phyloP scores from a whole-genome alignment of 208 protist genomes.

The Spongospora subterranea region DNA sequence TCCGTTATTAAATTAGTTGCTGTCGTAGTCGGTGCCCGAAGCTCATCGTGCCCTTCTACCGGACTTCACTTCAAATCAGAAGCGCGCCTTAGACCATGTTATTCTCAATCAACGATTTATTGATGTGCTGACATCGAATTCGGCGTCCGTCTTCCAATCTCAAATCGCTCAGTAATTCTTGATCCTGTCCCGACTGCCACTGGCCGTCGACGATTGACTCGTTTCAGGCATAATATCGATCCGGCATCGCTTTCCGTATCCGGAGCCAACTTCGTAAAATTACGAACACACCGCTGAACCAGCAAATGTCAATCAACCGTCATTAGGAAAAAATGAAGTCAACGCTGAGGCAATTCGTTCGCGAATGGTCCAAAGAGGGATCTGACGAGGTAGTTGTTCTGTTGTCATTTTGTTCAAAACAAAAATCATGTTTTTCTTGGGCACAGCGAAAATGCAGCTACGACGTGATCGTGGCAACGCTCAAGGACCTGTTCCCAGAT shows the following conservation, averaged over 20 bases:
- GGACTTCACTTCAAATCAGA: neutral
- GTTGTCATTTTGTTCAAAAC: neutral
- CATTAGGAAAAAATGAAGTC: slow-evolving; percentile 85
- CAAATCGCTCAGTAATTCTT: too few species aligned
- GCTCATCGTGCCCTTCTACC: neutral
- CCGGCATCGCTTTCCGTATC: neutral
- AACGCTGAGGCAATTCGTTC: slow-evolving; percentile 91
- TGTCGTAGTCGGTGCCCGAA: neutral
- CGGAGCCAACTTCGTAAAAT: neutral
- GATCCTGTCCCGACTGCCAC: too few species aligned
- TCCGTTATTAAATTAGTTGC: neutral
- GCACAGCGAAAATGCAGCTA: slow-evolving; percentile 27
- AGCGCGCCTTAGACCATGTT: neutral
- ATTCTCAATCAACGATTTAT: slow-evolving; percentile 47
- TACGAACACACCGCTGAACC: neutral
- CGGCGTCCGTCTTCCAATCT: slow-evolving; percentile 6
- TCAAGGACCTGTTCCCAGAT: slow-evolving; percentile 79
- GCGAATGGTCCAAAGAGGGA: slow-evolving; percentile 91
- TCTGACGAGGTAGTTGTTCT: slow-evolving; percentile 82
- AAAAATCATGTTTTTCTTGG: neutral
- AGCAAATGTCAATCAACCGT: neutral
- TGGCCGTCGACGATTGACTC: neutral
- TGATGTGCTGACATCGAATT: neutral
- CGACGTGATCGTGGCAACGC: slow-evolving; percentile 81
- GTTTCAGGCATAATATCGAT: neutral